Evolutionary conservation across 2,329 filamentous ascomycete genomes (phyloP).

Genomic region (Grosmannia penicillata): DNA sequence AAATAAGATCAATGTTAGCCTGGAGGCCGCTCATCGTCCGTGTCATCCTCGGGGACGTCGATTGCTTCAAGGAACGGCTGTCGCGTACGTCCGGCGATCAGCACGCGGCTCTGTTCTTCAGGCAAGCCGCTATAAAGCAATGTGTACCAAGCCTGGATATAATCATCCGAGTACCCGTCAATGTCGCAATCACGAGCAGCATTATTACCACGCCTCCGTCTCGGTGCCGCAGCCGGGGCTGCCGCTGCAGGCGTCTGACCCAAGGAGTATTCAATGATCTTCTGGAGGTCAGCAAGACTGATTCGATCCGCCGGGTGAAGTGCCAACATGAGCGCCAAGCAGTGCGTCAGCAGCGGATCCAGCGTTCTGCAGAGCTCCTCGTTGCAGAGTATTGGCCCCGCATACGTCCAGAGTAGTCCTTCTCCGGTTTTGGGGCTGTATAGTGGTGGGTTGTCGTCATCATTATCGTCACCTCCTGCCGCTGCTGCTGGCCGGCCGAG

Average conservation of each 20-base stretch:
- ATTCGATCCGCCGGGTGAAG: slow-evolving; percentile 3
- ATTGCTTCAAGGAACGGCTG: no score
- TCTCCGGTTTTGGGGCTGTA: not conserved
- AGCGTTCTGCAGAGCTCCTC: not conserved
- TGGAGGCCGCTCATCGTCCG: no score
- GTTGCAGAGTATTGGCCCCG: not conserved
- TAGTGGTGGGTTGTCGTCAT: not conserved
- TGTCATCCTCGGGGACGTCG: no score
- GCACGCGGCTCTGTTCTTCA: no score
- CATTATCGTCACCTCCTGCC: not conserved
- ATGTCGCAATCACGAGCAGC: no score
- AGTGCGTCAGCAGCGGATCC: not conserved
- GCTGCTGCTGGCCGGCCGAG: no score
- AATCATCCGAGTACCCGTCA: no score
- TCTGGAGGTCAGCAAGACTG: not conserved
- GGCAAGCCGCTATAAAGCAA: no score
- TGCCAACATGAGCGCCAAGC: slow-evolving; percentile 5
- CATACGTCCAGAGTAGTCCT: slow-evolving; percentile 8
- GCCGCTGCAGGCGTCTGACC: not conserved
- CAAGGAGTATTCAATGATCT: not conserved
- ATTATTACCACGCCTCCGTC: no score
- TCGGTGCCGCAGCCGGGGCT: not conserved
- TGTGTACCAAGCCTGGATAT: no score
- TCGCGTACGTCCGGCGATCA: no score
- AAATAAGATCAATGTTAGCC: no score